Evolutionary conservation across 2,329 filamentous ascomycete genomes (phyloP).

Genomic region (Talaromyces piceae): DNA sequence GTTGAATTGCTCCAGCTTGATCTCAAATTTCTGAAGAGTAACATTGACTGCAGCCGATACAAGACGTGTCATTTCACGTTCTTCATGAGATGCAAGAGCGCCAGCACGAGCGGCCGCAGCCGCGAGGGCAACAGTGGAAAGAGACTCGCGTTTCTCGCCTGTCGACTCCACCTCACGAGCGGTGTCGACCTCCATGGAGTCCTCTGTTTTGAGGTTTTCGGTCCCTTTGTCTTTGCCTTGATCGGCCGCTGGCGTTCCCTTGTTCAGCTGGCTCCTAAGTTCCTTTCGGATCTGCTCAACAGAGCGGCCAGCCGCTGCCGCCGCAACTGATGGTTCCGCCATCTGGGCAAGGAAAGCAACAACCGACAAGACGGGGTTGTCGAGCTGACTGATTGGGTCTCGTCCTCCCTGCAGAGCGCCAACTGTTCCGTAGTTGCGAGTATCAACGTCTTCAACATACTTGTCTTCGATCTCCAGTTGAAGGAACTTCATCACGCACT

Average conservation of each 20-base stretch:
- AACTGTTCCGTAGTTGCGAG: slow-evolving; percentile 54
- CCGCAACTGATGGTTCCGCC: slow-evolving; percentile 81
- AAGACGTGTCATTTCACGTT: slow-evolving; percentile 90
- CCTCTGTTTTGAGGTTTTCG: slow-evolving; percentile 45
- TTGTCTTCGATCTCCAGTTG: slow-evolving; percentile 97
- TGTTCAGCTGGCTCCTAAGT: slow-evolving; percentile 71
- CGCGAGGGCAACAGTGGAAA: slow-evolving; percentile 72
- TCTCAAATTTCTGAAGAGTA: slow-evolving; percentile 88
- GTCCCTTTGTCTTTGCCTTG: slow-evolving; percentile 46
- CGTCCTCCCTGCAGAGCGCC: slow-evolving; percentile 69
- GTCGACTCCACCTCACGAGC: slow-evolving; percentile 27
- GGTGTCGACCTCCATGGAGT: slow-evolving; percentile 52
- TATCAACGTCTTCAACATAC: slow-evolving; percentile 73
- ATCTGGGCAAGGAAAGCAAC: slow-evolving; percentile 89
- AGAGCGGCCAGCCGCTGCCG: slow-evolving; percentile 80
- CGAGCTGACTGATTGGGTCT: slow-evolving; percentile 81
- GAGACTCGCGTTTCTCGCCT: slow-evolving; percentile 36
- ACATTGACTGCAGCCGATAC: slow-evolving; percentile 89
- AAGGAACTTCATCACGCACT: slow-evolving; percentile 94
- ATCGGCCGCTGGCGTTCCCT: slow-evolving; percentile 32
- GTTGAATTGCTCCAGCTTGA: slow-evolving; percentile 92
- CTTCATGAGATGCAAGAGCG: slow-evolving; percentile 88
- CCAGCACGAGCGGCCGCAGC: slow-evolving; percentile 78
- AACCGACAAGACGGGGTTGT: slow-evolving; percentile 95
- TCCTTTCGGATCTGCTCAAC: slow-evolving; percentile 78